Evolutionary conservation across 768 basidiomycete genomes (phyloP).

Genomic region (Glaciozyma antarctica): DNA sequence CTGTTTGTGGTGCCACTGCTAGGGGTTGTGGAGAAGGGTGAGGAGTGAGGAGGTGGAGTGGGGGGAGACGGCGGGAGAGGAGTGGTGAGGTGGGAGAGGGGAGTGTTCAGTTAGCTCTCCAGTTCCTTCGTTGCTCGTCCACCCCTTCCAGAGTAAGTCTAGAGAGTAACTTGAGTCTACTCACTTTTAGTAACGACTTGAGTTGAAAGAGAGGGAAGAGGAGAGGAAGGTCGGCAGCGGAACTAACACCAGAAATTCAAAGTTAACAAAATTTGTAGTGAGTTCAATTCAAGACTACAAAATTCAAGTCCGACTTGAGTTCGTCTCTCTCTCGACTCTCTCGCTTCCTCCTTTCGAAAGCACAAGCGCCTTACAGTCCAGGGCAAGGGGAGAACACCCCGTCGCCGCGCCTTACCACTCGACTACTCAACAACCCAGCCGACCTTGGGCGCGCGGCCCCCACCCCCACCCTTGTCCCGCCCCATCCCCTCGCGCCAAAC

Average conservation of each 20-base stretch:
- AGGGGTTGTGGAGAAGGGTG: too few relatives aligned
- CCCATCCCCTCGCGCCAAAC: neutral
- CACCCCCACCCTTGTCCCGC: neutral
- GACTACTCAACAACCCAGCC: neutral
- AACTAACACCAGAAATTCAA: too few relatives aligned
- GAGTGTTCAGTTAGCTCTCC: neutral
- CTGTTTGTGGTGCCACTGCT: slow-evolving; percentile 16
- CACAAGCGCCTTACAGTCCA: neutral
- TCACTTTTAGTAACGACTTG: neutral
- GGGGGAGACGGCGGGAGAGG: neutral
- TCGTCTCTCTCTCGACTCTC: too few relatives aligned
- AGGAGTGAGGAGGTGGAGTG: neutral
- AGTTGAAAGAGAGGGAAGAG: neutral
- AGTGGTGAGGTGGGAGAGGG: neutral
- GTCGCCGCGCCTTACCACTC: too few relatives aligned
- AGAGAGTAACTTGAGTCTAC: neutral
- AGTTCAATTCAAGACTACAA: too few relatives aligned
- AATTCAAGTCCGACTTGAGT: too few relatives aligned
- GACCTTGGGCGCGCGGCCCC: neutral
- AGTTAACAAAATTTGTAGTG: too few relatives aligned
- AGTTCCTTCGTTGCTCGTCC: neutral
- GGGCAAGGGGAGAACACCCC: neutral
- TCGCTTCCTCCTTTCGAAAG: too few relatives aligned
- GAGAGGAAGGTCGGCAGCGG: too few relatives aligned
- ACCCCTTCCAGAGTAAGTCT: neutral